These are phyloP conservation scores for Epichloe hybrida DNA, from an alignment of 2,329 filamentous ascomycete genomes.

Conservation along the genomic window DNA sequence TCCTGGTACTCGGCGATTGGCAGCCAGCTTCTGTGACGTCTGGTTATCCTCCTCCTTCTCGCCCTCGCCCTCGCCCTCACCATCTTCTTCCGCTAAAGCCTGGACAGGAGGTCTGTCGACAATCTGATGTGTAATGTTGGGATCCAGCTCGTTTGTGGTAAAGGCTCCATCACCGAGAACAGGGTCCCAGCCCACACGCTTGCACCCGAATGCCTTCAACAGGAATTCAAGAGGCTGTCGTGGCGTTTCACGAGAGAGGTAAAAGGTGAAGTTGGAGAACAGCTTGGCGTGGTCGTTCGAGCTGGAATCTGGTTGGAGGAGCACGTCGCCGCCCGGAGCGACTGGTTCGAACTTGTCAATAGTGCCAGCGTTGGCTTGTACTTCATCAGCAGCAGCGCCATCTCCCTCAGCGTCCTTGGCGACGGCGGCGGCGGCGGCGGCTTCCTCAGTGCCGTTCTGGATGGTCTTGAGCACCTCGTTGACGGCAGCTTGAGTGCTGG, in stretches of 20 bases:
- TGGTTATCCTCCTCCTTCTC: slow-evolving; percentile 39
- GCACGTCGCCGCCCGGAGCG: slow-evolving; percentile 70
- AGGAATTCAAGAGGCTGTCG: slow-evolving; percentile 85
- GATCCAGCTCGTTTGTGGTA: slow-evolving; percentile 77
- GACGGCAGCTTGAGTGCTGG: slow-evolving; percentile 51
- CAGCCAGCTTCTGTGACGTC: slow-evolving; percentile 42
- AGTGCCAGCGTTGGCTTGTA: slow-evolving; percentile 32
- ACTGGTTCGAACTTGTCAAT: slow-evolving; percentile 89
- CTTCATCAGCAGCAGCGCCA: slow-evolving; percentile 24
- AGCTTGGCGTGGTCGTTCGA: slow-evolving; percentile 58
- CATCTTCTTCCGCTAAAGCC: slow-evolving; percentile 36
- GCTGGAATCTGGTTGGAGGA: slow-evolving; percentile 62
- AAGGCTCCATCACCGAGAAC: slow-evolving; percentile 85
- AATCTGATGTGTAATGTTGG: slow-evolving; percentile 88
- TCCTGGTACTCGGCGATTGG: slow-evolving; percentile 70
- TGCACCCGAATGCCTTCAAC: slow-evolving; percentile 87
- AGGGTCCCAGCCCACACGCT: slow-evolving; percentile 86
- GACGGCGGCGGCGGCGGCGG: slow-evolving; percentile 12
- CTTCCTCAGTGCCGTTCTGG: slow-evolving; percentile 38
- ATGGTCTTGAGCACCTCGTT: slow-evolving; percentile 57
- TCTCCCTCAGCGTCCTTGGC: slow-evolving; percentile 21
- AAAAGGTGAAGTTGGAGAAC: slow-evolving; percentile 83
- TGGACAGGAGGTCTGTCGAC: slow-evolving; percentile 77
- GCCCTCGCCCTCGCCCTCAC: slow-evolving; percentile 26
- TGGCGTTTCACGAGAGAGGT: slow-evolving; percentile 85